These are phyloP conservation scores for Calycina herbarum DNA, from an alignment of 2,329 filamentous ascomycete species.

Conservation along the genomic window DNA sequence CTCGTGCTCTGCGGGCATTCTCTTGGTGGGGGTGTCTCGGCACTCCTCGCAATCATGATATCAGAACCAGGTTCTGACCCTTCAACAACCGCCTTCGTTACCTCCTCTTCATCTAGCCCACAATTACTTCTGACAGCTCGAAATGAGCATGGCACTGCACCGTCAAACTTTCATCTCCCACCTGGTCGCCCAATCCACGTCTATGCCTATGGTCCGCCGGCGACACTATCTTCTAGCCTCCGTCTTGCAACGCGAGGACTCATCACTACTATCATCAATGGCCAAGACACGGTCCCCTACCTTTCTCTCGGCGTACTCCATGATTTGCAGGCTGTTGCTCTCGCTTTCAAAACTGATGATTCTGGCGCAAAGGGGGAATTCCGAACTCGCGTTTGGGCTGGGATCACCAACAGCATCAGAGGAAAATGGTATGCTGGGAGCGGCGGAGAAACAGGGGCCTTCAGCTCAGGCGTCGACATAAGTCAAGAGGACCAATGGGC, in stretches of 20 bases:
- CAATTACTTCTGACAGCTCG: conserved; percentile 68
- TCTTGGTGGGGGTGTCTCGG: conserved; percentile 54
- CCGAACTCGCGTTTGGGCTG: conserved; percentile 64
- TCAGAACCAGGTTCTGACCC: conserved; percentile 45
- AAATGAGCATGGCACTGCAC: conserved; percentile 23
- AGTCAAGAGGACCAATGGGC: conserved; percentile 65
- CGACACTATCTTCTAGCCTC: conserved; percentile 69
- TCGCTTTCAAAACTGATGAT: conserved; percentile 73
- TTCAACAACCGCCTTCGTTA: conserved; percentile 49
- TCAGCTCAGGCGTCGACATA: conserved; percentile 40
- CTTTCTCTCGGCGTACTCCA: conserved; percentile 73
- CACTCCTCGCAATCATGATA: conserved; percentile 55
- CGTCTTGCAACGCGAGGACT: conserved; percentile 70
- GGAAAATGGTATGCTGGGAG: conserved; percentile 59
- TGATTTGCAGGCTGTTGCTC: conserved; percentile 70
- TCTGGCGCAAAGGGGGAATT: conserved; percentile 67
- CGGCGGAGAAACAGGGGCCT: conserved; percentile 26
- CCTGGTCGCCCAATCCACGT: conserved; percentile 72
- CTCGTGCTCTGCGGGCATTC: conserved; percentile 58
- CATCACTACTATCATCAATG: conserved; percentile 73
- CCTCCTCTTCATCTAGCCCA: conserved; percentile 69
- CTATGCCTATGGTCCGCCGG: conserved; percentile 75
- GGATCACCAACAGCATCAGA: conserved; percentile 60
- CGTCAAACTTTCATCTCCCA: conserved; percentile 54
- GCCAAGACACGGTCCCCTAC: conserved; percentile 71